Conservation (phyloP, 73 alveolate species). For the Effrenium voratum region DNA sequence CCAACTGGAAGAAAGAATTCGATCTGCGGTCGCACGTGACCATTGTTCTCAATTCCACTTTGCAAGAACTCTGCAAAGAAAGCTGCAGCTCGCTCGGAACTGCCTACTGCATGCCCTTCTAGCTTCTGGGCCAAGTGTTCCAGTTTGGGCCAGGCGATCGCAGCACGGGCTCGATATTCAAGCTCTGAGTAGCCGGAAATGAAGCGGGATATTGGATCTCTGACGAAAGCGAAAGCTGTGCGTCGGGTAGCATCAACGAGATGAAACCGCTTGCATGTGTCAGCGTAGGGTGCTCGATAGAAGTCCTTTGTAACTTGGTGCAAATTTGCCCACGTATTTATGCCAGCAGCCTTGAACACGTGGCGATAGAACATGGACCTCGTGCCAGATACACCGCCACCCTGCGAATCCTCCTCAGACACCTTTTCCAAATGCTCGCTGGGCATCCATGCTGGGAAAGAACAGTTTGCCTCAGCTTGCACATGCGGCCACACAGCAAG, state of each 20-base stretch:
- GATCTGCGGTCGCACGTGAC: constrained; percentile 9
- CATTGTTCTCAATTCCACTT: constrained; percentile 2
- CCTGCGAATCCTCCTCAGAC: no score
- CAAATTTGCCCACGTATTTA: not conserved
- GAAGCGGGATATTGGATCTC: constrained; percentile 33
- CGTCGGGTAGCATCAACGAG: not conserved
- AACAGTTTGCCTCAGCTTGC: not conserved
- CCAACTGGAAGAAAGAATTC: not conserved
- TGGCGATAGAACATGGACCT: constrained; percentile 35
- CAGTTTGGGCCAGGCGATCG: not conserved
- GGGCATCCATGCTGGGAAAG: not conserved
- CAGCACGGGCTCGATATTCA: not conserved
- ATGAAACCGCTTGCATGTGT: not conserved
- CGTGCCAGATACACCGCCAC: not conserved
- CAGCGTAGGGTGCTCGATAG: not conserved
- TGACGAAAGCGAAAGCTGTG: constrained; percentile 9
- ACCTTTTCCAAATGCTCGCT: no score
- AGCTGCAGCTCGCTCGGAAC: constrained; percentile 23
- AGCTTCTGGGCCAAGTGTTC: not conserved
- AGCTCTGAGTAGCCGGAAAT: constrained; percentile 8
- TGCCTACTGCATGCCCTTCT: not conserved
- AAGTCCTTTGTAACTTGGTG: constrained; percentile 5
- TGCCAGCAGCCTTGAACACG: constrained; percentile 30
- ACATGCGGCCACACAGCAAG: not conserved
- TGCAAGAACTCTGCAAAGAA: constrained; percentile 21